These are phyloP conservation scores for Letharia columbiana DNA, from an alignment of 495 filamentous ascomycete species.

Conservation along the genomic window DNA sequence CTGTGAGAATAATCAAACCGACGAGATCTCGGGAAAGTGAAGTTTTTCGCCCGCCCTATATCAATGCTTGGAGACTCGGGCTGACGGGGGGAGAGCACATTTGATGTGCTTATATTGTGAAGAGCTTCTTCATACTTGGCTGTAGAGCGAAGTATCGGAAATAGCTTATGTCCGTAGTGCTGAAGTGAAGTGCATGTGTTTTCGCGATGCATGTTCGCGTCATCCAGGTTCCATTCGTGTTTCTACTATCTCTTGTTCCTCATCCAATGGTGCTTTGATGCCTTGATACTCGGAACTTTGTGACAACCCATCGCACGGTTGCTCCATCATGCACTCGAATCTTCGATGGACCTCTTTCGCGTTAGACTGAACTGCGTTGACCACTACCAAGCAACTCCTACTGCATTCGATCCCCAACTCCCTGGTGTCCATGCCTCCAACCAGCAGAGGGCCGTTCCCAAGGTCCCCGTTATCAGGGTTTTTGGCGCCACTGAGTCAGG, in stretches of 20 bases:
- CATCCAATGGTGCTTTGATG: neutral
- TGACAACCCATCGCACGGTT: neutral
- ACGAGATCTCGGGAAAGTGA: neutral
- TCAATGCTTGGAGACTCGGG: neutral
- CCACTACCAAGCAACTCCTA: conserved; percentile 72
- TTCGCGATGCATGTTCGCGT: neutral
- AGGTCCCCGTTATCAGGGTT: conserved; percentile 78
- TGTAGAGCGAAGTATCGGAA: neutral
- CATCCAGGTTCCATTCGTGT: neutral
- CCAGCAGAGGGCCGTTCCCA: conserved; percentile 47
- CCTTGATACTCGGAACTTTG: neutral
- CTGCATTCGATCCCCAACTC: conserved; percentile 73
- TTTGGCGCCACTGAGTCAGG: conserved; percentile 94
- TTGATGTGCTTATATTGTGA: neutral
- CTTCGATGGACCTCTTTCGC: conserved; percentile 59
- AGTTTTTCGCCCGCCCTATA: neutral
- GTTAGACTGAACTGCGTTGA: conserved; percentile 93
- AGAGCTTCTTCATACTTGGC: too few species aligned
- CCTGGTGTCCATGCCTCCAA: conserved; percentile 45
- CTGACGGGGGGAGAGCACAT: neutral
- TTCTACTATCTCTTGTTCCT: neutral
- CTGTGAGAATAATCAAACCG: neutral
- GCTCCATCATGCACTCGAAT: conserved; percentile 18
- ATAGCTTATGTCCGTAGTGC: neutral
- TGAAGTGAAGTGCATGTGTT: neutral